Base-by-base conservation (phyloP, 306 rosid species). In the Vigna unguiculata region DNA sequence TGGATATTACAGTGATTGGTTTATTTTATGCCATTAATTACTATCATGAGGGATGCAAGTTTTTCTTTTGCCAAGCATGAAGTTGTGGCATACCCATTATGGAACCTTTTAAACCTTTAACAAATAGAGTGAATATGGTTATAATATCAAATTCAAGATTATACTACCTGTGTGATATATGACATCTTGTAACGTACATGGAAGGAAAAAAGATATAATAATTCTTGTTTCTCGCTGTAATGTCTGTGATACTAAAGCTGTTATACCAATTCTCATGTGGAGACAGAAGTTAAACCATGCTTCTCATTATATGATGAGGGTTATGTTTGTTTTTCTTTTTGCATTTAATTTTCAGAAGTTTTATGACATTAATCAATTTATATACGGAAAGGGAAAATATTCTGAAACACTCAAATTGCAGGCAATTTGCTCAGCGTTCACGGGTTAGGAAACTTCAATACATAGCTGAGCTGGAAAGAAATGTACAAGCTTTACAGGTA, bases 361-460 rank as follows among this genome's bases (percentile, higher is more conserved):
- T 74, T 52, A 65, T 36, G 57, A 11, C 19, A 38, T 59, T 67
- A 49, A 19, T 53, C 45, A 52, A 60, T 59, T 68, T 25, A 25
- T 81, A 25, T 59, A 54, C 69, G 48, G 45, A 54, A 43, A 22
- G 41, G 77, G 15, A 3, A n/a, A 53, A 34, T 6, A 40, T 54
- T 71, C 47, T 85, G 83, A 77, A 81, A 58, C 70, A 72, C 65
- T 80, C 40, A 15, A 69, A 48, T 55, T 90, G 81, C 89, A 96
- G 99, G 91, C 98, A 96, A 88, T 92, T 92, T 81, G 99, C 99
- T 73, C 99, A 96, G 83, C 97, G 99, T 9, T 96, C 99, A 46
- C 89, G 99, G 75, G 99, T 92, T 57, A 93, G 99, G 49, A 96
- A 96, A 80, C 97, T 92, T 85, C 99, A 96, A 78, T 96, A 92